Evolutionary conservation across 2,329 filamentous ascomycete species (phyloP).

Genomic region (Fusarium odoratissimum): DNA sequence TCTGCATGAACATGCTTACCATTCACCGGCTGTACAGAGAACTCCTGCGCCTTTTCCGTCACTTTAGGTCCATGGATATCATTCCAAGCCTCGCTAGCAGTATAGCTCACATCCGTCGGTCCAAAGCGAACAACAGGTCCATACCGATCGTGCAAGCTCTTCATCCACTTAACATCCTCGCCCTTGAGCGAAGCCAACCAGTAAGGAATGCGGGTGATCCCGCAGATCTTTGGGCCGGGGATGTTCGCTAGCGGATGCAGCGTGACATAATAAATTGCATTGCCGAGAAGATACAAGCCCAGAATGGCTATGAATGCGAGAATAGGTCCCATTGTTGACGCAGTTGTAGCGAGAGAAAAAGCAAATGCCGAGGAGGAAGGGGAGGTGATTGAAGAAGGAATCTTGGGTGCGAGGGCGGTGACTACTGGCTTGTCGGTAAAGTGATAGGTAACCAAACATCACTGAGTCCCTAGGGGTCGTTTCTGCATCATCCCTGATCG

Average conservation of each 20-base stretch:
- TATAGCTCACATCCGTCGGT: constrained; percentile 20
- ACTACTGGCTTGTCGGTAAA: background rate
- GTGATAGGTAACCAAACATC: background rate
- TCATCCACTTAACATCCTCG: constrained; percentile 22
- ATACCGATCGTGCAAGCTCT: constrained; percentile 4
- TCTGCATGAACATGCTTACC: too few relatives aligned
- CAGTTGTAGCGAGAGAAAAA: background rate
- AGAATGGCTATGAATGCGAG: background rate
- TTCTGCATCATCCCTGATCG: background rate
- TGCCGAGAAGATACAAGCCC: background rate
- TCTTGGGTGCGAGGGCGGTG: background rate
- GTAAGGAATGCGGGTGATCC: constrained; percentile 14
- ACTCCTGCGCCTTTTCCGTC: constrained; percentile 14
- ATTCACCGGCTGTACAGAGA: constrained; percentile 5
- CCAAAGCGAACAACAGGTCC: constrained; percentile 28
- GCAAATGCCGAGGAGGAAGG: background rate
- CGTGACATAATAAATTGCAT: constrained; percentile 6
- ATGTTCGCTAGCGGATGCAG: constrained; percentile 17
- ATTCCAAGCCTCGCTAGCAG: constrained; percentile 13
- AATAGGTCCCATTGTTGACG: background rate
- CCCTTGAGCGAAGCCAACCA: background rate
- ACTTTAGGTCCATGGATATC: constrained; percentile 17
- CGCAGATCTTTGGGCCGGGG: constrained; percentile 21
- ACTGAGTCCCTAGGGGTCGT: too few relatives aligned
- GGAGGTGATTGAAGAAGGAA: background rate